A percentile compares a stretch with the other conserved stretches of the same genome.
Conservation (phyloP, 1,284 basidiomycete species). For the Puccinia horiana region DNA sequence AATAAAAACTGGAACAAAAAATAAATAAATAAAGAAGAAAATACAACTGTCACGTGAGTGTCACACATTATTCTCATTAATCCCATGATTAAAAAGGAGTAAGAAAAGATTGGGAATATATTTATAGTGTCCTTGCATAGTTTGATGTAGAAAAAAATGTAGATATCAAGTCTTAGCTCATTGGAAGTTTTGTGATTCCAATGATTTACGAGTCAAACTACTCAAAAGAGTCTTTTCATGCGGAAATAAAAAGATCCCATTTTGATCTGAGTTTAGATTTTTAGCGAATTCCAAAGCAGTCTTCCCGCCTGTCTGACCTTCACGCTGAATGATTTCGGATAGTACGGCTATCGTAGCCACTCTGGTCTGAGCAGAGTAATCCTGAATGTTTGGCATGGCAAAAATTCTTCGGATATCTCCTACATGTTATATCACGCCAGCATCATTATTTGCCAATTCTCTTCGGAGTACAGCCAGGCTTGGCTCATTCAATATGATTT, state of each 20-base stretch:
- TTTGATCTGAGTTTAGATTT: not conserved
- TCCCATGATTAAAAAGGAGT: too few species aligned
- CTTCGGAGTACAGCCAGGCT: not conserved
- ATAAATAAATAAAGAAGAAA: too few species aligned
- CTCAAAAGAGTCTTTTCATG: not conserved
- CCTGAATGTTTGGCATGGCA: not conserved
- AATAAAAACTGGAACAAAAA: too few species aligned
- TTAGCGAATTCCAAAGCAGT: not conserved
- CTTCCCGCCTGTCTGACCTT: not conserved
- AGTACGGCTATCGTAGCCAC: not conserved
- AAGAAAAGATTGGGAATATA: too few species aligned
- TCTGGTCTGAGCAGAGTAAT: conserved; percentile 6
- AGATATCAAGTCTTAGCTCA: too few species aligned
- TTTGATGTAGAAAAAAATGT: too few species aligned
- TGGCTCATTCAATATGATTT: not conserved
- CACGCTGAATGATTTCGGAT: not conserved
- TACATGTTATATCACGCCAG: not conserved
- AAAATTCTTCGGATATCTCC: not conserved
- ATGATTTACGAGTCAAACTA: not conserved
- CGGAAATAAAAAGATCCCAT: not conserved
- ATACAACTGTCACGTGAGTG: too few species aligned
- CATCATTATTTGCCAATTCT: not conserved
- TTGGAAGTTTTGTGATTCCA: too few species aligned
- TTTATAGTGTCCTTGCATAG: too few species aligned
- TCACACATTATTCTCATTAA: too few species aligned